phyloP scores from a whole-genome alignment of 2,329 filamentous ascomycete species.

The Penicillium crustosum region DNA sequence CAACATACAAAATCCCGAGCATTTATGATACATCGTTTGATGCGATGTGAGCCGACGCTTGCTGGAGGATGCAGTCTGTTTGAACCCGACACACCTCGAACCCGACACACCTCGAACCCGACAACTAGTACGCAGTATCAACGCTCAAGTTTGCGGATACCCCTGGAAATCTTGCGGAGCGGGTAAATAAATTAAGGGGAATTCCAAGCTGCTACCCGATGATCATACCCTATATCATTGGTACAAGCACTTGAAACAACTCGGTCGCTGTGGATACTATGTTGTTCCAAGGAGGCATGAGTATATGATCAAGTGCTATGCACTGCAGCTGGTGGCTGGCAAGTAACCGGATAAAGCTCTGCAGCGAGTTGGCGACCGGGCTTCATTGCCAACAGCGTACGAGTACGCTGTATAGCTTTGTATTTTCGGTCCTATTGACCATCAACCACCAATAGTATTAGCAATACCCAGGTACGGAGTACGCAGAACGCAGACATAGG shows the following conservation, averaged over 20 bases:
- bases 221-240: background rate
- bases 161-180: background rate
- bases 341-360: background rate
- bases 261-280: background rate
- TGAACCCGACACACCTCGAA: background rate
- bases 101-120: background rate
- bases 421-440: background rate
- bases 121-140: background rate
- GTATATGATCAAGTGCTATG: background rate
- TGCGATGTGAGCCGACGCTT: background rate
- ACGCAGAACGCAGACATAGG: background rate
- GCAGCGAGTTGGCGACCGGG: background rate
- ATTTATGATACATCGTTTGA: background rate
- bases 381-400: background rate
- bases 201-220: background rate
- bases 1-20: background rate
- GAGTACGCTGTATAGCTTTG: background rate
- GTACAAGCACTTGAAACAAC: background rate
- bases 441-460: background rate
- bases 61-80: background rate
- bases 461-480: too few relatives aligned
- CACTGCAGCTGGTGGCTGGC: background rate
- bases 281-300: background rate
- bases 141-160: background rate
- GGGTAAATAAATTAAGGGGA: conserved; percentile 3